Base-by-base conservation (phyloP, 163 green algal genomes). In the Chlamydomonas reinhardtii region DNA sequence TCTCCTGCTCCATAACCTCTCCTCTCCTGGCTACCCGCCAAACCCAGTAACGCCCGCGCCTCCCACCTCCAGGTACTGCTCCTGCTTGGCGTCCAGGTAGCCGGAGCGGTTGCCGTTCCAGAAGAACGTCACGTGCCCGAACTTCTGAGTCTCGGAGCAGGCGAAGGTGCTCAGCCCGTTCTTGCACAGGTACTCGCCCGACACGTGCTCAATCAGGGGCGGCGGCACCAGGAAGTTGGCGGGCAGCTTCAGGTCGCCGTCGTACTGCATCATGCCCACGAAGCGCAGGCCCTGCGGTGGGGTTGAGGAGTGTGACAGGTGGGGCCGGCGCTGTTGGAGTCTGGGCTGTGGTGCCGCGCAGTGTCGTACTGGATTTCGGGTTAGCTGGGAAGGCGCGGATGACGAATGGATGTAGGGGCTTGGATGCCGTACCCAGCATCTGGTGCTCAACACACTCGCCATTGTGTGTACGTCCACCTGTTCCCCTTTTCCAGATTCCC, bases 101-200 rank as follows among this genome's bases (percentile, higher is more conserved):
- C 97, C 97, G 20, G 90, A 96, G 75, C 97, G 94, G 94, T 99
- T 99, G 88, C 97, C 97, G 88, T 99, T 99, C 96, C 97, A 99
- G 94, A 99, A 99, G 92, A 99, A 99, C 34, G 96, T 98, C 59
- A 98, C 95, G 87, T 98, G 96, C 24, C 95, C 96, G 92, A 98
- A 97, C 93, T 98, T 98, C 90, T 98, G 96, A 12, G 95, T 98
- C 92, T 98, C 95, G 56, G 88, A 95, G 96, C 94, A 98, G 12
- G 96, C 97, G 91, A 98, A 99, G 31, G 95, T 98, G 76, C 72
- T 90, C 75, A 98, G 89, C 80, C 93, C 92, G 74, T 95, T 97
- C 74, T 95, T 91, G 12, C 94, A 94, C 66, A 99, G 91, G 87
- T 96, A 98, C 91, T 99, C 89, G 39, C 96, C 89, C 79, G 61